Base-by-base conservation (phyloP, 2,329 filamentous ascomycete genomes). In the Fusarium udum region DNA sequence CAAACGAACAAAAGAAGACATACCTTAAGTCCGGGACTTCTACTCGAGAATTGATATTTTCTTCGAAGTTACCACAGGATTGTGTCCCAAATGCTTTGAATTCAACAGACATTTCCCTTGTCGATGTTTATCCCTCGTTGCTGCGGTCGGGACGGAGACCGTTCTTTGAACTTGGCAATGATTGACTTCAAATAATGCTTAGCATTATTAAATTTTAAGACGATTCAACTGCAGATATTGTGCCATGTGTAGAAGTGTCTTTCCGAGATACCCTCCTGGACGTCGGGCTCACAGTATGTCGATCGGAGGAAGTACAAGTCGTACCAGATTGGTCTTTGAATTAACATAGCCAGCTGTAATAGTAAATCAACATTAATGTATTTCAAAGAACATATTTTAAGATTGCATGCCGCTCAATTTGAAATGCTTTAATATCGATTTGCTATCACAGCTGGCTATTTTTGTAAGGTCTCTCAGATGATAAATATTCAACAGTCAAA, bases 151-250 rank as follows among this genome's bases (percentile, higher is more conserved):
- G 28, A 18, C 20, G 12, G 26, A 26, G 26, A 16, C 20, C 6
- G 18, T 20, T 18, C 15, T 20, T 28, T 14, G 11, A 40, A 31
- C 20, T 18, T 55, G 11, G 51, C 8, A 18, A 10, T 2, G 18
- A 40, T n/a, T 28, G 4, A 18, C 11, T n/a, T 40, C 4, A 40
- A 6, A 18, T 10, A n/a, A 28, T 31, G n/a, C 8, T 14, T 18
- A 14, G 0, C 15, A n/a, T 31, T 22, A 9, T 10, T 18, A n/a
- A 2, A 12, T 13, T 28, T 28, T 6, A n/a, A 31, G 7, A 2
- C 5, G 3, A 3, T 18, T 4, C 11, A n/a, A 18, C 4, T 18
- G 26, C 11, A 40, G 11, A 31, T 40, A 31, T 10, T 20, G 15
- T 6, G 24, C 8, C 6, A 16, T 6, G 4, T 7, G 15, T 55